These are phyloP conservation scores for Backusella psychrophila DNA, from an alignment of 192 early-diverging fungal species.

Conservation along the genomic window DNA sequence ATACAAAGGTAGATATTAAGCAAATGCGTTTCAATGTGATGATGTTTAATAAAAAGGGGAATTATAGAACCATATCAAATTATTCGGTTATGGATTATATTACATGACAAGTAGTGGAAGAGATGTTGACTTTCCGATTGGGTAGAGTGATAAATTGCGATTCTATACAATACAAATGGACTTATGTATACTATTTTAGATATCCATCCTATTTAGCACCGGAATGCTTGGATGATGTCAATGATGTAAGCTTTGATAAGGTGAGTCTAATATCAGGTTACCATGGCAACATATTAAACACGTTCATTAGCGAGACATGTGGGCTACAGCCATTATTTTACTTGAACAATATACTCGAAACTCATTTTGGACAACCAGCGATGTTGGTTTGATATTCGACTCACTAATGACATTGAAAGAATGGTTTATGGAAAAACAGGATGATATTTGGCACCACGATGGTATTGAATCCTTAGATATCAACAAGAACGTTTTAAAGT, in stretches of 20 bases:
- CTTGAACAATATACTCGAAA: slow-evolving; percentile 46
- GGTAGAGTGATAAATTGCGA: slow-evolving; percentile 25
- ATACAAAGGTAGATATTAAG: slow-evolving; percentile 35
- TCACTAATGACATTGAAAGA: slow-evolving; percentile 40
- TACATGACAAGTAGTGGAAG: slow-evolving; percentile 56
- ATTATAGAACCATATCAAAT: slow-evolving; percentile 39
- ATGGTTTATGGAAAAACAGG: slow-evolving; percentile 23
- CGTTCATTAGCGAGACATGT: slow-evolving; percentile 43
- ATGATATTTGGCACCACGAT: slow-evolving; percentile 35
- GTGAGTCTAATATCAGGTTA: not conserved
- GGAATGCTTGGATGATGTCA: slow-evolving; percentile 15
- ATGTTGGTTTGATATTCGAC: slow-evolving; percentile 46
- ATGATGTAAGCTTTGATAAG: not conserved
- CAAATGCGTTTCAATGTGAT: too few species aligned
- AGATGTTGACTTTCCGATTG: slow-evolving; percentile 61
- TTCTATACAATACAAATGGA: not conserved
- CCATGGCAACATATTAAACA: not conserved
- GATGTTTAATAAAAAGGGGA: too few species aligned
- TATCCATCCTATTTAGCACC: slow-evolving; percentile 46
- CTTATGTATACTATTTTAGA: not conserved
- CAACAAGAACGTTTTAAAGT: slow-evolving; percentile 37
- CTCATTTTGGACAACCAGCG: slow-evolving; percentile 54
- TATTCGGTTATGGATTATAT: slow-evolving; percentile 55
- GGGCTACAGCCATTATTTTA: slow-evolving; percentile 57
- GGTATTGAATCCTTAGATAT: slow-evolving; percentile 40